Percentiles rank a stretch among this genome's conserved stretches.
phyloP scores from a whole-genome alignment of 768 basidiomycete species.

The Phanerochaete carnosa region DNA sequence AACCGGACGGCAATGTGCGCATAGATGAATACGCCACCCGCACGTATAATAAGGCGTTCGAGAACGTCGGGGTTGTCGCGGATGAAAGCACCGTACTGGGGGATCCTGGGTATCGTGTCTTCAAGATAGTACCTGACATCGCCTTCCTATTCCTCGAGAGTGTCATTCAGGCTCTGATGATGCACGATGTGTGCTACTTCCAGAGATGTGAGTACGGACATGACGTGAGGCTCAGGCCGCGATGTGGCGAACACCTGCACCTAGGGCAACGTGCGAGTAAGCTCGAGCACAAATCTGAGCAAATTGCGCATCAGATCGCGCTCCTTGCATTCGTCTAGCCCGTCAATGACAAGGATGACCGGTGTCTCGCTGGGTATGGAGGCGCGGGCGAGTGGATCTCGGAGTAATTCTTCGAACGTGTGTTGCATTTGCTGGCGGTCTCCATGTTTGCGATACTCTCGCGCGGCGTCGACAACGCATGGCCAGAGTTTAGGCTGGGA shows the following conservation, averaged over 20 bases:
- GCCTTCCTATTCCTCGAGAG: background rate
- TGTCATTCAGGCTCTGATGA: background rate
- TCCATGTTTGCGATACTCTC: background rate
- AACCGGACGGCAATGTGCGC: background rate
- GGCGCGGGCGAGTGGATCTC: background rate
- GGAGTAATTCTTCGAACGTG: background rate
- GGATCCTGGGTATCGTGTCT: background rate
- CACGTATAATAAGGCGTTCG: background rate
- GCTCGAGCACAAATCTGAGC: background rate
- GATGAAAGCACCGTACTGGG: background rate
- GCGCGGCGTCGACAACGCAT: background rate
- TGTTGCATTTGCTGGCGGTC: background rate
- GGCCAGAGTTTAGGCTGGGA: background rate
- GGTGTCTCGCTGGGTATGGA: no score
- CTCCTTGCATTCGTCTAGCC: background rate
- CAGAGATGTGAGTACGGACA: background rate
- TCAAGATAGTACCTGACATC: background rate
- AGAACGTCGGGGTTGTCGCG: background rate
- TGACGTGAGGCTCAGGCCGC: background rate
- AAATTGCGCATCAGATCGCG: background rate
- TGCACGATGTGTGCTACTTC: background rate
- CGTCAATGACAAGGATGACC: background rate
- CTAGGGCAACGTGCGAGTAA: background rate
- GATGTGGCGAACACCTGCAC: background rate
- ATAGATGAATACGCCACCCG: background rate